These are phyloP conservation scores for Stramenopiles sp. DNA, from an alignment of 352 stramenopile species.

Conservation along the genomic window DNA sequence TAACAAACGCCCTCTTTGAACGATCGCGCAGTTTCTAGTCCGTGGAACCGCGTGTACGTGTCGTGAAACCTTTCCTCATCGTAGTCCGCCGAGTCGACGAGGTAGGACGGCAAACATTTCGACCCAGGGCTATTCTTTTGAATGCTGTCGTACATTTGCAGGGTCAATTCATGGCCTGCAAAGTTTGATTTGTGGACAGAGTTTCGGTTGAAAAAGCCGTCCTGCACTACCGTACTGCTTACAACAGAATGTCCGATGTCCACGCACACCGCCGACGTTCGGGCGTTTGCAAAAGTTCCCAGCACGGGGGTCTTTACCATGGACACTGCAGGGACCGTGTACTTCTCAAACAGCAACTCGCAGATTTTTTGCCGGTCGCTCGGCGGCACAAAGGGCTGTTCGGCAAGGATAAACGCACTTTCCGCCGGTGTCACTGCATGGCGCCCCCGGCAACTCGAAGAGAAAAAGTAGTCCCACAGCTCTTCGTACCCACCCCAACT, in stretches of 20 bases:
- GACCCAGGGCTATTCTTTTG: too few relatives aligned
- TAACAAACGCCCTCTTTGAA: not conserved
- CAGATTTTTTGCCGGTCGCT: not conserved
- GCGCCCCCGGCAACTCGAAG: too few relatives aligned
- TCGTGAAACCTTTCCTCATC: too few relatives aligned
- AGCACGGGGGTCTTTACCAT: not conserved
- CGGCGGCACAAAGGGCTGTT: not conserved
- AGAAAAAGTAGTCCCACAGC: not conserved
- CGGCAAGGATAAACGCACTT: not conserved
- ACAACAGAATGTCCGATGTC: not conserved
- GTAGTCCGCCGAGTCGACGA: not conserved
- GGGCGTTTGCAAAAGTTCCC: not conserved
- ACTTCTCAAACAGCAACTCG: not conserved
- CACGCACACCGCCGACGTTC: not conserved
- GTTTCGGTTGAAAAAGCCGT: not conserved
- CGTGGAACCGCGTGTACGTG: too few relatives aligned
- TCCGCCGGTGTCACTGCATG: not conserved
- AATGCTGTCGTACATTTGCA: too few relatives aligned
- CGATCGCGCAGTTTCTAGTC: not conserved
- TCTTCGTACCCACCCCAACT: not conserved
- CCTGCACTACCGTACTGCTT: not conserved
- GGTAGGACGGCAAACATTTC: too few relatives aligned
- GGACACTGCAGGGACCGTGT: not conserved
- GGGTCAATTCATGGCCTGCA: not conserved
- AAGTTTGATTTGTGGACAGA: not conserved